Evolutionary conservation across 225 moss, liverwort and hornwort genomes (phyloP).

Genomic region (Pleurozium schreberi): DNA sequence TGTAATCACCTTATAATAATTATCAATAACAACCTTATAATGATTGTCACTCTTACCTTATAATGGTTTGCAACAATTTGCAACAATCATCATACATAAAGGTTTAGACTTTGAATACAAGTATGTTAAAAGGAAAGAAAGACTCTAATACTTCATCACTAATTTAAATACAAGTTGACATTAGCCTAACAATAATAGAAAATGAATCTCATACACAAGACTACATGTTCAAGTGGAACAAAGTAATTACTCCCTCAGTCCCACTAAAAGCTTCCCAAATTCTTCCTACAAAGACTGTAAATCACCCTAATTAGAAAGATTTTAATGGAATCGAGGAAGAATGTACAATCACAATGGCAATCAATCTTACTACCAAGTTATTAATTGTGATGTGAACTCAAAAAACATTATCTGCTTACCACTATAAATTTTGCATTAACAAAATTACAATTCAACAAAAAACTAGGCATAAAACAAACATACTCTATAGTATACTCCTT

Average conservation of each 20-base stretch:
- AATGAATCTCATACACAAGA: background rate
- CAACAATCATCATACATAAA: no score
- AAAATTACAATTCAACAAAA: background rate
- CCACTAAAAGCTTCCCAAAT: no score
- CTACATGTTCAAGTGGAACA: rapidly evolving
- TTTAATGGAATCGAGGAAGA: no score
- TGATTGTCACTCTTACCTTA: no score
- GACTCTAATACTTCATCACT: background rate
- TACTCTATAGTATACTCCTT: rapidly evolving
- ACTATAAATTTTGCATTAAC: background rate
- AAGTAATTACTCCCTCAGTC: background rate
- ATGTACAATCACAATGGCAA: background rate
- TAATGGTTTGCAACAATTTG: no score
- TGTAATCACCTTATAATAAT: no score
- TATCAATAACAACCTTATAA: no score
- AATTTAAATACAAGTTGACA: background rate
- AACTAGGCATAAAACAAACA: background rate
- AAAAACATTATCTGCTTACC: background rate
- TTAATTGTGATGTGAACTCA: background rate
- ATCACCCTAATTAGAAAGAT: no score
- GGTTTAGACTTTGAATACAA: background rate
- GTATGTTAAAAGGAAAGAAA: background rate
- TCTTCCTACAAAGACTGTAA: no score
- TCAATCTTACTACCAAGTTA: background rate
- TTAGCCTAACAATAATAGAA: background rate